Evolutionary conservation across 1,284 basidiomycete species (phyloP).

Genomic region (Neolentinus lepideus): DNA sequence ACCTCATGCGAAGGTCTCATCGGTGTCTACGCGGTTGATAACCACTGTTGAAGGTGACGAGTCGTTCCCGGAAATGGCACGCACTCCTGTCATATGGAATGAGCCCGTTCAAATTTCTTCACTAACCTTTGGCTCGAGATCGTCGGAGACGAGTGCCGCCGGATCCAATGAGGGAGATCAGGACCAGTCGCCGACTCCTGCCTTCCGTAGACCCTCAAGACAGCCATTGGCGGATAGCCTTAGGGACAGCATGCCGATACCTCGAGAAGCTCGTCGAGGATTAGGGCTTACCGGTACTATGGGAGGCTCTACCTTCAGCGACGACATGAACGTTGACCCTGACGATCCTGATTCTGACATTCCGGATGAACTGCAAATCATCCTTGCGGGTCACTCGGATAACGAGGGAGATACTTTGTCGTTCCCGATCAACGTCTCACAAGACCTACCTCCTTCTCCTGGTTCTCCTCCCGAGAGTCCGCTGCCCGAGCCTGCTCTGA

Average conservation of each 20-base stretch:
- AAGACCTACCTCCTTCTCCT: constrained; percentile 24
- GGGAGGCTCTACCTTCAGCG: constrained; percentile 44
- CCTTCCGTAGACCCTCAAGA: constrained; percentile 38
- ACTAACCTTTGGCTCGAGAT: constrained; percentile 43
- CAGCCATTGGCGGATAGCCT: constrained; percentile 29
- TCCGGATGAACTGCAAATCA: constrained; percentile 62
- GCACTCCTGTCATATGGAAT: neutral
- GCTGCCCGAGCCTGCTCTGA: constrained; percentile 24
- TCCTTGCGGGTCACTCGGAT: constrained; percentile 46
- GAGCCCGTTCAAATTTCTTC: constrained; percentile 22
- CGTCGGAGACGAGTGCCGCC: constrained; percentile 22
- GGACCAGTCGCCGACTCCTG: constrained; percentile 30
- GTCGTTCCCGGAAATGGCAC: neutral
- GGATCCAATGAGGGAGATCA: constrained; percentile 17
- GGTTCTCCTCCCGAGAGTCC: constrained; percentile 34
- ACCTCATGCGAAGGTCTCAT: constrained; percentile 23
- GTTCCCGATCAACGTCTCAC: constrained; percentile 23
- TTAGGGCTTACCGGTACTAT: constrained; percentile 61
- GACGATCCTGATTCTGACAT: constrained; percentile 69
- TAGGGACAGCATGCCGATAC: constrained; percentile 33
- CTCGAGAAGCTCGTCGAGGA: constrained; percentile 40
- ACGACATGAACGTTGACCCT: constrained; percentile 35
- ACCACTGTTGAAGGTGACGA: neutral
- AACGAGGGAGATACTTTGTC: constrained; percentile 31
- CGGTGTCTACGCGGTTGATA: constrained; percentile 12